Percentiles rank a stretch among this genome's conserved stretches.
phyloP scores from a whole-genome alignment of 1,139 yeast genomes.

The Diutina catenulata region DNA sequence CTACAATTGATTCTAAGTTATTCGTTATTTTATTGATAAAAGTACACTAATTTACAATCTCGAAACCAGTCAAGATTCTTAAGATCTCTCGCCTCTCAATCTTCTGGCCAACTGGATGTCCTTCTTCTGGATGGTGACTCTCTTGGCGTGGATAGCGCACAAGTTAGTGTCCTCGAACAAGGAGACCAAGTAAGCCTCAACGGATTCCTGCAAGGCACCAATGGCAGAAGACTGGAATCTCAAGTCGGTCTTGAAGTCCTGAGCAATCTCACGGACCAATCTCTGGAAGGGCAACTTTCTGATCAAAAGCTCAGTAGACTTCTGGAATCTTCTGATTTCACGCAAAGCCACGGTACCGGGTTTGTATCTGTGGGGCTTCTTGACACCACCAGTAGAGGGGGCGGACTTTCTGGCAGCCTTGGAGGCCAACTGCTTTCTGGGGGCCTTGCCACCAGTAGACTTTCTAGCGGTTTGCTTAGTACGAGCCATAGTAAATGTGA shows the following conservation, averaged over 20 bases:
- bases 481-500: slow-evolving; percentile 68
- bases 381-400: slow-evolving; percentile 96
- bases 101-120: slow-evolving; percentile 98
- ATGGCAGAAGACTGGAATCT: slow-evolving; percentile 98
- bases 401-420: slow-evolving; percentile 99
- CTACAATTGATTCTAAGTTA: too few species aligned
- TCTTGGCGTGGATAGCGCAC: slow-evolving; percentile 99
- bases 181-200: slow-evolving; percentile 89
- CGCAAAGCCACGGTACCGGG: slow-evolving; percentile 99
- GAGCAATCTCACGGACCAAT: slow-evolving; percentile 96
- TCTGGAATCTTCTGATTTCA: slow-evolving; percentile 99
- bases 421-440: slow-evolving; percentile 98
- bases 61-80: too few species aligned
- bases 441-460: slow-evolving; percentile 99
- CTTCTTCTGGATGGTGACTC: slow-evolving; percentile 99
- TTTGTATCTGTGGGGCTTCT: slow-evolving; percentile 99
- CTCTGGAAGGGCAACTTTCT: slow-evolving; percentile 99
- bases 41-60: too few species aligned
- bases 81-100: slow-evolving; percentile 87
- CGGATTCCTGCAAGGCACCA: slow-evolving; percentile 98
- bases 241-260: slow-evolving; percentile 95
- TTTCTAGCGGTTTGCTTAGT: slow-evolving; percentile 98
- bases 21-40: too few species aligned
- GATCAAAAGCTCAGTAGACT: slow-evolving; percentile 91
- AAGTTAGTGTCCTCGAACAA: slow-evolving; percentile 94